Conservation (phyloP, 768 basidiomycete genomes). For the Tulasnella sp. region DNA sequence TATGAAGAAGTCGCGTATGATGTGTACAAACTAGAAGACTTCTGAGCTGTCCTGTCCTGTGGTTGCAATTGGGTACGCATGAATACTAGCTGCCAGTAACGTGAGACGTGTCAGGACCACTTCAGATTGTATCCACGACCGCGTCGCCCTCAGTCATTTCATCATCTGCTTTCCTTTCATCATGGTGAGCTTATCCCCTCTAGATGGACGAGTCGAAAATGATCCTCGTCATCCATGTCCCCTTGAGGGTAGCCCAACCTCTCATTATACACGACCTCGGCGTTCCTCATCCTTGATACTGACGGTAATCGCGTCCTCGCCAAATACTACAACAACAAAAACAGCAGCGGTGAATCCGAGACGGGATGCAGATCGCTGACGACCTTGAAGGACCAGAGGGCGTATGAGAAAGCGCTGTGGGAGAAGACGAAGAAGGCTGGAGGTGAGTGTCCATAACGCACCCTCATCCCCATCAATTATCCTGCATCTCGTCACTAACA, state of each 20-base stretch:
- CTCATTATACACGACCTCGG: slow-evolving; percentile 76
- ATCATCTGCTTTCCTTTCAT: neutral
- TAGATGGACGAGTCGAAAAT: neutral
- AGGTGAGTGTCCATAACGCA: slow-evolving; percentile 40
- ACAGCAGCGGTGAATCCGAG: slow-evolving; percentile 31
- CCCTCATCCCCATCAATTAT: neutral
- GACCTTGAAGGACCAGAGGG: slow-evolving; percentile 82
- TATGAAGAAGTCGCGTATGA: no score
- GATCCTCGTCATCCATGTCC: neutral
- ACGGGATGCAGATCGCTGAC: slow-evolving; percentile 41
- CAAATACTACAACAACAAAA: slow-evolving; percentile 76
- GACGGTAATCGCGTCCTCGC: slow-evolving; percentile 91
- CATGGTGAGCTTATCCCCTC: slow-evolving; percentile 1
- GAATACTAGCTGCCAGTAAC: no score
- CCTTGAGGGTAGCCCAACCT: slow-evolving; percentile 43
- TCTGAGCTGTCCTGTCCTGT: no score
- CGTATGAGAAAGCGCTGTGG: slow-evolving; percentile 91
- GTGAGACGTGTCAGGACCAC: neutral
- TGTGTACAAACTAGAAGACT: no score
- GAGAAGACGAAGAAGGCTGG: slow-evolving; percentile 91
- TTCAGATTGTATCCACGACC: neutral
- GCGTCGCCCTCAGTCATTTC: neutral
- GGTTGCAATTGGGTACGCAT: no score
- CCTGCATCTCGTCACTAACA: slow-evolving; percentile 2
- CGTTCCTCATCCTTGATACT: slow-evolving; percentile 86